Conservation (phyloP, 768 basidiomycete species). For the Phallus indusiatus region DNA sequence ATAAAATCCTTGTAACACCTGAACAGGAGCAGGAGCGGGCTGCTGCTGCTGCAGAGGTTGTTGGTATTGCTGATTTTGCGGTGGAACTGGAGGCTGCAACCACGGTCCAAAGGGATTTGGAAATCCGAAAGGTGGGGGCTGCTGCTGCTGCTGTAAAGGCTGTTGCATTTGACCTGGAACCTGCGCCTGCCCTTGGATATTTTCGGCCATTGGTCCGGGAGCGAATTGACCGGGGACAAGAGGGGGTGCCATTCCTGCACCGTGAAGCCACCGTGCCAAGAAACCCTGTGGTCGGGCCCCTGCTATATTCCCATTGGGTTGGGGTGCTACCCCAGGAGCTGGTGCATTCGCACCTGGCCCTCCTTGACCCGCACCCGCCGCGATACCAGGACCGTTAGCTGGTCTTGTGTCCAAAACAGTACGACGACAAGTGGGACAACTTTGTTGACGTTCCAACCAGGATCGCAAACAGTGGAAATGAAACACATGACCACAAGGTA, state of each 20-base stretch:
- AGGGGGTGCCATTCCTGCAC: slow-evolving; percentile 38
- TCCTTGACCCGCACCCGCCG: slow-evolving; percentile 10
- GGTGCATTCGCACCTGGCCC: slow-evolving; percentile 5
- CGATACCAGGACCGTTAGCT: slow-evolving; percentile 7
- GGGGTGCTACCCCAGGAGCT: slow-evolving; percentile 20
- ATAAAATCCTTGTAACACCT: slow-evolving; percentile 15
- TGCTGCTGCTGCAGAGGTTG: not conserved
- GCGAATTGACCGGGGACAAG: slow-evolving; percentile 24
- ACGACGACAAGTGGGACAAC: slow-evolving; percentile 91
- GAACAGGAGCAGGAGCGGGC: slow-evolving; percentile 7
- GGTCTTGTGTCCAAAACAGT: slow-evolving; percentile 54
- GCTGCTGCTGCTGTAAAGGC: slow-evolving; percentile 13
- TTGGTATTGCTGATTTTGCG: not conserved
- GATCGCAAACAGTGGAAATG: slow-evolving; percentile 96
- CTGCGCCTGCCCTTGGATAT: not conserved
- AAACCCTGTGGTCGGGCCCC: slow-evolving; percentile 30
- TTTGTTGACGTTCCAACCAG: slow-evolving; percentile 98
- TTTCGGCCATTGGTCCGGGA: slow-evolving; percentile 17
- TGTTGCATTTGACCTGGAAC: not conserved
- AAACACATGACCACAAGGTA: slow-evolving; percentile 96
- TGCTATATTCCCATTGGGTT: slow-evolving; percentile 23
- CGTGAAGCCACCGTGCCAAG: slow-evolving; percentile 45
- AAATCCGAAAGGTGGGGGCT: slow-evolving; percentile 19
- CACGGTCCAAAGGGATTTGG: slow-evolving; percentile 23
- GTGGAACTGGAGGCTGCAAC: slow-evolving; percentile 20